These are phyloP conservation scores for Leishmania mexicana DNA, from an alignment of 208 protist species.

Conservation along the genomic window DNA sequence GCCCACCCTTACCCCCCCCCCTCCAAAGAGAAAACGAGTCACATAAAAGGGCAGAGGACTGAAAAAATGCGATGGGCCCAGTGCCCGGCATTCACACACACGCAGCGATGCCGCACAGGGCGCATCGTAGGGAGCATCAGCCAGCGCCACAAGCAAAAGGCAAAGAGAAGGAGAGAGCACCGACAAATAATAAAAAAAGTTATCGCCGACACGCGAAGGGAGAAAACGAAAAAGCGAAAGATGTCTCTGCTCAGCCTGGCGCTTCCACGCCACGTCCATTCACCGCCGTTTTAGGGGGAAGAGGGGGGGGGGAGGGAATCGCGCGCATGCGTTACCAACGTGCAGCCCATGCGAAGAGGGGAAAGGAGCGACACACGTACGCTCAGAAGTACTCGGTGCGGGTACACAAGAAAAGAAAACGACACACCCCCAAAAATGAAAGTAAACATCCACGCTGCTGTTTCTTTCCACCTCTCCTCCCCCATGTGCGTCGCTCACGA, in stretches of 20 bases:
- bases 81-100: neutral
- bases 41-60: neutral
- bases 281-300: neutral
- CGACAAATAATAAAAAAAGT: no score
- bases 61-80: neutral
- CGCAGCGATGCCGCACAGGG: neutral
- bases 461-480: neutral
- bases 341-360: no score
- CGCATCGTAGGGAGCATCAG: neutral
- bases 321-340: neutral
- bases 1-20: no score
- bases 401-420: neutral
- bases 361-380: neutral
- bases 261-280: neutral
- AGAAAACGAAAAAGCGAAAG: neutral
- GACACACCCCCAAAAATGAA: neutral
- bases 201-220: neutral
- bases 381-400: neutral
- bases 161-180: neutral
- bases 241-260: neutral
- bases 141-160: neutral
- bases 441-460: neutral
- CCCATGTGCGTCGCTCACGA: conserved; percentile 3
- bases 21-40: neutral
- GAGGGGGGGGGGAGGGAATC: neutral